phyloP scores from a whole-genome alignment of 2,329 filamentous ascomycete genomes.

The Graphium sp. region DNA sequence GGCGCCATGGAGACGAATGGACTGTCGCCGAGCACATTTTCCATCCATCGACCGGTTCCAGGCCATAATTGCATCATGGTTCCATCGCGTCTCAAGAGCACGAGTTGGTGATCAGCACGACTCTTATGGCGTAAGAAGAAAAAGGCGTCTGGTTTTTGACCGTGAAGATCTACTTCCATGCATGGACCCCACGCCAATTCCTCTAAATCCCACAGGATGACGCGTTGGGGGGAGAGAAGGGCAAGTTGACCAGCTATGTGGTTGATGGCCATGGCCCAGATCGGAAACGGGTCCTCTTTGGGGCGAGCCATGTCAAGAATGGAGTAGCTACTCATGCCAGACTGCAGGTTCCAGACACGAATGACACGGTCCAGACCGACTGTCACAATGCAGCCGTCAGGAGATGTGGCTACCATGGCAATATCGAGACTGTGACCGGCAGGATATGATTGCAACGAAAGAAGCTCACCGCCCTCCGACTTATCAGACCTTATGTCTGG shows the following conservation, averaged over 20 bases:
- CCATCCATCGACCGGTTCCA: constrained; percentile 19
- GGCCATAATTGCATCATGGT: constrained; percentile 40
- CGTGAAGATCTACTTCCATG: constrained; percentile 32
- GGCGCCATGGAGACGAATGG: constrained; percentile 31
- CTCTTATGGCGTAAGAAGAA: constrained; percentile 25
- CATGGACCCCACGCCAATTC: constrained; percentile 38
- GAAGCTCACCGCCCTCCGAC: constrained; percentile 22
- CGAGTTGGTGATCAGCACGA: constrained; percentile 14
- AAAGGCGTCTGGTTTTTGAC: constrained; percentile 34
- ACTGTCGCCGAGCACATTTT: constrained; percentile 27
- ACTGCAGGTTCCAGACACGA: constrained; percentile 46
- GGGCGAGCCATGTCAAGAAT: constrained; percentile 21
- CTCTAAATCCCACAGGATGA: constrained; percentile 47
- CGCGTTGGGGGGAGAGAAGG: constrained; percentile 39
- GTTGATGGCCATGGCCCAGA: constrained; percentile 48
- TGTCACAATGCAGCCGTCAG: constrained; percentile 49
- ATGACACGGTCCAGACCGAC: constrained; percentile 55
- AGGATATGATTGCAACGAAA: constrained; percentile 43
- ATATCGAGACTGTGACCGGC: constrained; percentile 55
- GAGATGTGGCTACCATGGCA: constrained; percentile 42
- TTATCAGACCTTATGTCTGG: constrained; percentile 25
- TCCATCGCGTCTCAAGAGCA: constrained; percentile 49
- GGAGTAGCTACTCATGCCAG: constrained; percentile 21
- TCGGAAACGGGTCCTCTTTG: constrained; percentile 32
- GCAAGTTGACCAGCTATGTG: constrained; percentile 48